Conservation (phyloP, 2,329 filamentous ascomycete genomes). For the Lachnellula subtilissima region DNA sequence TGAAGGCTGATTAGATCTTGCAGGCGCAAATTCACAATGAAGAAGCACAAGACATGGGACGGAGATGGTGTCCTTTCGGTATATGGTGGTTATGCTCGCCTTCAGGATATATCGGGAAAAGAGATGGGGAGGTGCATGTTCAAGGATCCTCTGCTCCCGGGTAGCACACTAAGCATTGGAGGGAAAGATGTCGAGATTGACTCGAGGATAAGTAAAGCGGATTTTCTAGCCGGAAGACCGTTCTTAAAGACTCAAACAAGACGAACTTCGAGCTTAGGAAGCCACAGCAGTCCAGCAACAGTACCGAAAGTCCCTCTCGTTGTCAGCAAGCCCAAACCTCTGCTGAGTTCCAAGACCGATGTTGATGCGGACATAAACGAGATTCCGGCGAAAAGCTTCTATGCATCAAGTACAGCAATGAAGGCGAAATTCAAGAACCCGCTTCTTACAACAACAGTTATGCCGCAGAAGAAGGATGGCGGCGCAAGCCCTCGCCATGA, state of each 20-base stretch:
- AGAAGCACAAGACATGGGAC: slow-evolving; percentile 76
- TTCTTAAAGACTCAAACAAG: slow-evolving; percentile 34
- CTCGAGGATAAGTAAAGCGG: slow-evolving; percentile 53
- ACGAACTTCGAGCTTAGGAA: slow-evolving; percentile 8
- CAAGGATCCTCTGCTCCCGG: slow-evolving; percentile 52
- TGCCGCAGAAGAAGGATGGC: slow-evolving; percentile 42
- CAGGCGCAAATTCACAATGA: slow-evolving; percentile 64
- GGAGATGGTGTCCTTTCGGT: slow-evolving; percentile 63
- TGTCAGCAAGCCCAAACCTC: background rate
- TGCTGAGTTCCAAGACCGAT: slow-evolving; percentile 8
- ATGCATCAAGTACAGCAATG: slow-evolving; percentile 34
- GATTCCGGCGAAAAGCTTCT: slow-evolving; percentile 38
- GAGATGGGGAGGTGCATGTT: slow-evolving; percentile 56
- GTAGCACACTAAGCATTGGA: slow-evolving; percentile 55
- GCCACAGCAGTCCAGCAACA: slow-evolving; percentile 4
- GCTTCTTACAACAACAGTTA: slow-evolving; percentile 47
- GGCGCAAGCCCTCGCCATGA: slow-evolving; percentile 60
- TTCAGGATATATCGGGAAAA: slow-evolving; percentile 59
- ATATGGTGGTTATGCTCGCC: slow-evolving; percentile 49
- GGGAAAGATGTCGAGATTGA: slow-evolving; percentile 68
- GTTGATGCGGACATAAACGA: slow-evolving; percentile 19
- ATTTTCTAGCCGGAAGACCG: slow-evolving; percentile 47
- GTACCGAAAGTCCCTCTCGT: slow-evolving; percentile 11
- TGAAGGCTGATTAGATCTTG: slow-evolving; percentile 4
- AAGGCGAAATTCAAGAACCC: slow-evolving; percentile 57